Percentiles rank a stretch among this genome's conserved stretches.
Evolutionary conservation across 2,329 filamentous ascomycete species (phyloP).

Genomic region (Aspergillus hiratsukae): DNA sequence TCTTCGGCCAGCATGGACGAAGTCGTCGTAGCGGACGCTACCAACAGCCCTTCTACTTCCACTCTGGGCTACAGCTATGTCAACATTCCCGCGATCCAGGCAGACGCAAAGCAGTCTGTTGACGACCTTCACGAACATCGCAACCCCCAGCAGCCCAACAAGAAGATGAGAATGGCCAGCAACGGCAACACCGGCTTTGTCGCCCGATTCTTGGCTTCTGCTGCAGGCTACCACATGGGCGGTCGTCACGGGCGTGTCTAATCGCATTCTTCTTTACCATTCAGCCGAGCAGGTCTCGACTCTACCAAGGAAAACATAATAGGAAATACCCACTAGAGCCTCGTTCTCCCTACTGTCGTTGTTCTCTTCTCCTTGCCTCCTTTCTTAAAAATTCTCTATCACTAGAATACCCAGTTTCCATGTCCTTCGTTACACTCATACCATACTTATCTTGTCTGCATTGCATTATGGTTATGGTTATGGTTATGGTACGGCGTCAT

Average conservation of each 20-base stretch:
- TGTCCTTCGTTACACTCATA: not conserved
- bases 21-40: constrained; percentile 31
- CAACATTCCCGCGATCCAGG: constrained; percentile 25
- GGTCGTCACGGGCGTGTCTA: constrained; percentile 26
- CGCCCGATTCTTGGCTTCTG: constrained; percentile 41
- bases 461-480: not conserved
- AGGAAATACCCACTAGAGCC: not conserved
- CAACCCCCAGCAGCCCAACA: constrained; percentile 31
- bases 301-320: not conserved
- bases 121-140: constrained; percentile 8
- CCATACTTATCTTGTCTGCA: not conserved
- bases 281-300: constrained; percentile 8
- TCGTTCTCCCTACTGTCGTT: not conserved
- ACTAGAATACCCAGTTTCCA: not conserved
- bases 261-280: not conserved
- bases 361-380: not conserved
- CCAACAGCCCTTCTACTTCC: constrained; percentile 28
- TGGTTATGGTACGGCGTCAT: not conserved
- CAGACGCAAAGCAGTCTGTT: constrained; percentile 29
- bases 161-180: constrained; percentile 37
- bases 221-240: constrained; percentile 39
- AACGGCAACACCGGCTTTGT: constrained; percentile 36
- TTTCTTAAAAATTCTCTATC: not conserved
- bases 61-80: constrained; percentile 34
- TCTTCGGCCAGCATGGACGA: constrained; percentile 33